A percentile compares a stretch with the other conserved stretches of the same genome.
These are phyloP conservation scores for Auxenochlorella pyrenoidosa DNA, from an alignment of 139 green algal genomes.

Conservation along the genomic window DNA sequence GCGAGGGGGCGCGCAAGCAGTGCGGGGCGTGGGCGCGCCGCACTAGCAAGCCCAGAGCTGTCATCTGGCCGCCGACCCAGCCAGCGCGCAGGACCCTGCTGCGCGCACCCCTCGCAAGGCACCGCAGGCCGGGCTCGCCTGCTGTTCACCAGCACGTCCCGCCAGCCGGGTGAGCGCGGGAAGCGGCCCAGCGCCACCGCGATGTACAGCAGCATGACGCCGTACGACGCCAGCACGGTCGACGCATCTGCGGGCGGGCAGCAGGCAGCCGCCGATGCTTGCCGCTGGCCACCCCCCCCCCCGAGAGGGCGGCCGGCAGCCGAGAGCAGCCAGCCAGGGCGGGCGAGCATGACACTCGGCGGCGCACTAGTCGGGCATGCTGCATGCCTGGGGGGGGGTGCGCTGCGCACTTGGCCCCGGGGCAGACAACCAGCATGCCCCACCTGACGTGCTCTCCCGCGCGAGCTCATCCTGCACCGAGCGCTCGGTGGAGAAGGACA, in stretches of 20 bases:
- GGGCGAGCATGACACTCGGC: background rate
- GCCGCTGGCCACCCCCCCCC: no score
- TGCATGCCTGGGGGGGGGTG: no score
- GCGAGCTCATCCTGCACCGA: constrained; percentile 87
- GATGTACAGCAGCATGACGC: constrained; percentile 91
- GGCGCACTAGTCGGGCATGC: no score
- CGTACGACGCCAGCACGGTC: constrained; percentile 83
- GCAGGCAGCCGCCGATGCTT: background rate
- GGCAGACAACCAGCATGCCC: no score
- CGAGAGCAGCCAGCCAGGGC: background rate
- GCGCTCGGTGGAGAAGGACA: constrained; percentile 84
- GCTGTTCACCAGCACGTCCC: constrained; percentile 59
- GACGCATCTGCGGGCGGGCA: constrained; percentile 47
- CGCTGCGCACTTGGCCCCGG: no score
- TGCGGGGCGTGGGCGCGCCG: no score
- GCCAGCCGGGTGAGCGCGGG: constrained; percentile 47
- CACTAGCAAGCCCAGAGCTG: no score
- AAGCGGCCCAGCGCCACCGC: constrained; percentile 69
- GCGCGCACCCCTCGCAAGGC: background rate
- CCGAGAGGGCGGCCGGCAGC: no score
- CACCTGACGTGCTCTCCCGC: constrained; percentile 67
- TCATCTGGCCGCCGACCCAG: no score
- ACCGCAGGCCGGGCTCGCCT: constrained; percentile 1
- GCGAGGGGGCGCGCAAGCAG: background rate
- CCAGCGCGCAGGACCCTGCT: no score